These are phyloP conservation scores for Alternaria brassicae DNA, from an alignment of 2,329 filamentous ascomycete genomes.

Conservation along the genomic window DNA sequence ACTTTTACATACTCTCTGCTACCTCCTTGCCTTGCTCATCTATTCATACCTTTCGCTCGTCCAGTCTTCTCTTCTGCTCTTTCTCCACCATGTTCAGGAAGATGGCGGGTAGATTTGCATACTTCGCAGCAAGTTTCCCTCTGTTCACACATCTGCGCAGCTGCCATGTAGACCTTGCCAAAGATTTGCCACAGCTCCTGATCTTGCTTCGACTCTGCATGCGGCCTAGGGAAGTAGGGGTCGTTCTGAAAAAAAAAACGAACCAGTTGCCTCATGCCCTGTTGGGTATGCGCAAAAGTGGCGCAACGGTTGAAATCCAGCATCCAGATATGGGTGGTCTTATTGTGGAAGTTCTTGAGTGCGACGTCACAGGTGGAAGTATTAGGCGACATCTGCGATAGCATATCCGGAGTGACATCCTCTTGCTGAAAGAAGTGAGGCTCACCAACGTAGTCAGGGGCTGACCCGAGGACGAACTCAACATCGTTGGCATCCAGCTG, in stretches of 20 bases:
- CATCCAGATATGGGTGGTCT: conserved; percentile 27
- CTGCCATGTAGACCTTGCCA: neutral
- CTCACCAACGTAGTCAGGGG: conserved; percentile 4
- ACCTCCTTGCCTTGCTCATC: neutral
- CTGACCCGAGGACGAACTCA: conserved; percentile 60
- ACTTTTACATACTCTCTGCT: too few species aligned
- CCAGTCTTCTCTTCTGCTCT: neutral
- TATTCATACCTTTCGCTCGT: neutral
- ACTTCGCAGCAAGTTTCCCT: neutral
- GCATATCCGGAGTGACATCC: neutral
- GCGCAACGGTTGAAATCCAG: conserved; percentile 67
- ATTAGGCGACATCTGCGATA: neutral
- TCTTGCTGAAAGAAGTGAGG: neutral
- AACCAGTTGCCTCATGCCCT: conserved; percentile 53
- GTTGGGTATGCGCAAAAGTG: conserved; percentile 52
- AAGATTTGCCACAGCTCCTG: neutral
- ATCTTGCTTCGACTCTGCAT: neutral
- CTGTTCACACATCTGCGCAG: neutral
- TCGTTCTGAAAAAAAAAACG: conserved; percentile 58
- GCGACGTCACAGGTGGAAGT: neutral
- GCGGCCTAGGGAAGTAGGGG: conserved; percentile 54
- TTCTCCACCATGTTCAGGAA: neutral
- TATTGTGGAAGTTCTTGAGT: neutral
- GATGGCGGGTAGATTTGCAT: neutral
- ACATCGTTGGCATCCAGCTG: conserved; percentile 60